A percentile compares a stretch with the other conserved stretches of the same genome.
These are phyloP conservation scores for Alternaria hordeiaustralica DNA, from an alignment of 2,329 filamentous ascomycete genomes.

Conservation along the genomic window DNA sequence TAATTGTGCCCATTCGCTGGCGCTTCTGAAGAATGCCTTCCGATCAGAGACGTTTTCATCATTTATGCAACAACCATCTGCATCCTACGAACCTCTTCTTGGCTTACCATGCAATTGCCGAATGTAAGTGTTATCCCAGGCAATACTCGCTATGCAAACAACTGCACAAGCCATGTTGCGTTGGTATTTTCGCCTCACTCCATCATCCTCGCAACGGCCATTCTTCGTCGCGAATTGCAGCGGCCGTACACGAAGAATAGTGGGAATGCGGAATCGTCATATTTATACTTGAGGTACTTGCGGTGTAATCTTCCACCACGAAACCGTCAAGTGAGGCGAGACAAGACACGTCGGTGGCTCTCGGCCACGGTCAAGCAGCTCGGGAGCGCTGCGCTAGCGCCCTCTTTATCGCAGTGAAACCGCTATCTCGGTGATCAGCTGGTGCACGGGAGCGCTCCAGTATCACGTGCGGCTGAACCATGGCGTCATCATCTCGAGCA, in stretches of 20 bases:
- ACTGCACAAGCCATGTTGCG: background rate
- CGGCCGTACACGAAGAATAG: background rate
- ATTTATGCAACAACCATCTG: background rate
- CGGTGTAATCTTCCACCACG: background rate
- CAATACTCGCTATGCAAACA: background rate
- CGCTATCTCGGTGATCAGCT: slow-evolving; percentile 8
- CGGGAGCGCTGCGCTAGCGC: background rate
- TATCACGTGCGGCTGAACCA: slow-evolving; percentile 5
- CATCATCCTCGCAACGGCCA: background rate
- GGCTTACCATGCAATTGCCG: background rate
- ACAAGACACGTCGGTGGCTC: background rate
- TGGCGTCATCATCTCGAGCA: slow-evolving; percentile 9
- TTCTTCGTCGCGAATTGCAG: background rate
- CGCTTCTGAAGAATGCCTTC: background rate
- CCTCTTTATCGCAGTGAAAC: slow-evolving; percentile 2
- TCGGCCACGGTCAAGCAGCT: background rate
- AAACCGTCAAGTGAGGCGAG: slow-evolving; percentile 6
- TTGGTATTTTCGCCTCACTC: background rate
- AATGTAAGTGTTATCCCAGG: background rate
- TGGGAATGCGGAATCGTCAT: background rate
- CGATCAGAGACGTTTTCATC: background rate
- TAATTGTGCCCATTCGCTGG: too few relatives aligned
- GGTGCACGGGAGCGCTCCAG: background rate
- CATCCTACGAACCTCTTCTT: background rate
- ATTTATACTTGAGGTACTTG: background rate